Conservation (phyloP, 768 basidiomycete genomes). For the Lactarius deliciosus region DNA sequence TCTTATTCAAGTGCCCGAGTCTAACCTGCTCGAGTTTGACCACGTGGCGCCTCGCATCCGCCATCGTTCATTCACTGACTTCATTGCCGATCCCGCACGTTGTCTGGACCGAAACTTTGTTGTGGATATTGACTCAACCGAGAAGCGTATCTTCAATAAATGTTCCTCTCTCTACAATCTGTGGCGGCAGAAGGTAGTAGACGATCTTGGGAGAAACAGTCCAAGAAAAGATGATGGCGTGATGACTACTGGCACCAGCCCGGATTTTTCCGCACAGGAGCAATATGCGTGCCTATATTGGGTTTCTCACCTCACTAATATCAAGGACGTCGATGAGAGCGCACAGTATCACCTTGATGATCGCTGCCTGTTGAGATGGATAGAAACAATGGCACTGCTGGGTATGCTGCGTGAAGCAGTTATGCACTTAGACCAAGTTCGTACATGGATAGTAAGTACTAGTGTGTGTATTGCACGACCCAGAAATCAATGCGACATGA, state of each 20-base stretch:
- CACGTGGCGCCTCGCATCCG: not conserved
- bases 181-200: not conserved
- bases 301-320: not conserved
- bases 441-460: not conserved
- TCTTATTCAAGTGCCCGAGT: not conserved
- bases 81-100: not conserved
- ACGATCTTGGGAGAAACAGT: not conserved
- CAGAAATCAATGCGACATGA: not conserved
- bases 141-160: not conserved
- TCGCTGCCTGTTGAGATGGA: not conserved
- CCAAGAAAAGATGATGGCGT: not conserved
- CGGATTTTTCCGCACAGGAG: not conserved
- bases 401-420: not conserved
- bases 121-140: not conserved
- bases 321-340: not conserved
- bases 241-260: rapidly evolving
- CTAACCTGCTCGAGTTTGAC: too few relatives aligned
- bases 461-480: not conserved
- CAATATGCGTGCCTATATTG: not conserved
- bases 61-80: not conserved
- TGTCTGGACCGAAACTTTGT: not conserved
- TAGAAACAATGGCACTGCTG: not conserved
- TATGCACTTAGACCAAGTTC: not conserved
- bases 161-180: not conserved
- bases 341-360: not conserved